Percentiles rank a stretch among this genome's conserved stretches.
Evolutionary conservation across 2,329 filamentous ascomycete genomes (phyloP).

Genomic region (Zalaria obscura): DNA sequence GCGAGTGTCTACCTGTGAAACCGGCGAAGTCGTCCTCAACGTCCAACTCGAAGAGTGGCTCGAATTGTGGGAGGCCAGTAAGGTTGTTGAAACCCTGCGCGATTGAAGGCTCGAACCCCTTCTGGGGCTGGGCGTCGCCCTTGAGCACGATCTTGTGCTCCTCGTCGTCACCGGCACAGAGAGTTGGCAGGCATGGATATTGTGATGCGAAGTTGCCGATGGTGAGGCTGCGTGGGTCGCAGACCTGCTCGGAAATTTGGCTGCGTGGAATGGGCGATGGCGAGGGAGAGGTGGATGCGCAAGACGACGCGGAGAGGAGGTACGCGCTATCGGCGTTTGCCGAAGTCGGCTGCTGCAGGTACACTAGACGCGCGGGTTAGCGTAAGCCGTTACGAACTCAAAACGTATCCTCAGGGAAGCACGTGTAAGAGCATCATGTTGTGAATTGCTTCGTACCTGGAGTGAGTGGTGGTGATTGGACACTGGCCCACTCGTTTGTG

Average conservation of each 20-base stretch:
- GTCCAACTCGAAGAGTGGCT: constrained; percentile 79
- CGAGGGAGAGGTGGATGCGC: constrained; percentile 76
- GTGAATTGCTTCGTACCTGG: constrained; percentile 53
- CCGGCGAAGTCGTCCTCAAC: constrained; percentile 78
- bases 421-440: no score
- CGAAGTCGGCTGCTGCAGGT: constrained; percentile 53
- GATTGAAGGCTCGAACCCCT: constrained; percentile 20
- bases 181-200: constrained; percentile 48
- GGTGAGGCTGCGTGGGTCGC: constrained; percentile 80
- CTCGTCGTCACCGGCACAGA: constrained; percentile 41
- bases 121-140: constrained; percentile 21
- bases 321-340: constrained; percentile 46
- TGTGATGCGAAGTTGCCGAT: constrained; percentile 47
- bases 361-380: constrained; percentile 32
- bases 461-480: constrained; percentile 73
- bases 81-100: constrained; percentile 33
- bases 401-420: no score
- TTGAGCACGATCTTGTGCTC: constrained; percentile 30
- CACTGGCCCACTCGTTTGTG: constrained; percentile 60
- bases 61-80: constrained; percentile 57
- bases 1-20: constrained; percentile 44
- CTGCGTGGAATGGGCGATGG: constrained; percentile 65
- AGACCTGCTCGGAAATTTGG: constrained; percentile 58
- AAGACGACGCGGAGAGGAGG: constrained; percentile 57
- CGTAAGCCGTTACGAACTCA: not conserved